Evolutionary conservation across 2,329 filamentous ascomycete species (phyloP), one percentile per base, ranked within the genome.

Genomic region (Penicillium sp.): DNA sequence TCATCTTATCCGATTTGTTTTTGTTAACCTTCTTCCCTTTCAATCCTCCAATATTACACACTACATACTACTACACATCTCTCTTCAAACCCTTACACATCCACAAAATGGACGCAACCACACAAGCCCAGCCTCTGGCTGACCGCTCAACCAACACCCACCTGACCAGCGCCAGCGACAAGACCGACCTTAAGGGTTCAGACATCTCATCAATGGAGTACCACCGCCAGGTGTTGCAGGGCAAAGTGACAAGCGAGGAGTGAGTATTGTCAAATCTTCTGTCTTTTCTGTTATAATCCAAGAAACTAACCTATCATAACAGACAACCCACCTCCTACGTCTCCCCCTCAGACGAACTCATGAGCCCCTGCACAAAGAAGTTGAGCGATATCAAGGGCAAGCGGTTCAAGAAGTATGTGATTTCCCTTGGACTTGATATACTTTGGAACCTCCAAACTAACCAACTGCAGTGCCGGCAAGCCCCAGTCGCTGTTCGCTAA

Each of bases 321-420:
- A 67, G 65, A 42, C 64, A 67, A 57, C 63, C 64, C 50, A 68
- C 69, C 43, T 71, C 73, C 45, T 81, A 81, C 61, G 72, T 81
- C 57, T 81, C 78, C 37, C 79, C 79, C 0, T 80, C 78, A 4
- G 79, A 81, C 62, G 75, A 77, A 40, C 78, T 81, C 50, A 78
- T 80, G 74, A 80, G 77, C 50, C 79, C 79, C 4, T 80, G 78
- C 58, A 80, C 78, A 29, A 79, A 80, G 72, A 81, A 81, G 54
- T 55, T 81, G 67, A 79, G 75, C 51, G 75, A 80, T 56, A 68
- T 81, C 54, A 81, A 81, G 73, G 76, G 76, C 38, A 80, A 80
- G 73, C 73, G 77, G 27, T 80, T 80, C 56, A 77, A 77, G 67
- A 80, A 77, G 77, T 79, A 71, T 50, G 71, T 66, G 45, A 8